Base-by-base conservation (phyloP, 257 asterid genomes). In the Capsicum baccatum region DNA sequence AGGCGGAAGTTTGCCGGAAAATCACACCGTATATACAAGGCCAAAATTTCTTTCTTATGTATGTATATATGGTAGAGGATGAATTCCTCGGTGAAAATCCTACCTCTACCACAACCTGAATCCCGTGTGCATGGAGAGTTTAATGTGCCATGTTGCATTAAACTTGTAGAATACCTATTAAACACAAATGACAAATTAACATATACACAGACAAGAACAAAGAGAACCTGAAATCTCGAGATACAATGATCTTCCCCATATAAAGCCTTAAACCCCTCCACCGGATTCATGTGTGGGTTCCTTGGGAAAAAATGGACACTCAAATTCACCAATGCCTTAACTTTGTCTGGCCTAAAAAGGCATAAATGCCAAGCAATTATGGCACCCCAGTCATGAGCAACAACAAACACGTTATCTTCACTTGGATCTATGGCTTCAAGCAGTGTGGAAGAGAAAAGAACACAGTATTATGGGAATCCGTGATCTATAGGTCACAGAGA, bases 301-400 rank as follows among this genome's bases (percentile, higher is more conserved):
- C 94, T 82, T 6, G 94, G 94, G 6, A 0, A 0, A 85, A 73
- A 94, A 66, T 92, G 71, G 35, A 93, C 95, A 17, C 98, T 87
- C 90, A 93, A 37, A 48, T 84, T 89, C 48, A 91, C 94, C 90
- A 92, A 80, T 57, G 92, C 94, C 86, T 85, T 91, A 33, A 94
- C 93, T 81, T 87, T 87, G 83, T 93, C 97, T 54, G 97, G 97
- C 85, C 97, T 87, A 68, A 82, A 94, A 91, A 92, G 62, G 85
- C 93, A 87, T 84, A 94, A 78, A 54, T 89, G 89, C 97, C 97
- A 94, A 14, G 97, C 94, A 39, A 93, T 48, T 0, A 4, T 0
- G 14, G 98, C 97, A n/a, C 98, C 98, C 97, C 94, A 94, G 83
- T 94, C 97, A 86, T 93, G 97, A 37, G 93, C 98, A 4, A 93